Percentiles rank a stretch among this genome's conserved stretches.
phyloP scores from a whole-genome alignment of 2,329 filamentous ascomycete species.

The Penicillium sp. region DNA sequence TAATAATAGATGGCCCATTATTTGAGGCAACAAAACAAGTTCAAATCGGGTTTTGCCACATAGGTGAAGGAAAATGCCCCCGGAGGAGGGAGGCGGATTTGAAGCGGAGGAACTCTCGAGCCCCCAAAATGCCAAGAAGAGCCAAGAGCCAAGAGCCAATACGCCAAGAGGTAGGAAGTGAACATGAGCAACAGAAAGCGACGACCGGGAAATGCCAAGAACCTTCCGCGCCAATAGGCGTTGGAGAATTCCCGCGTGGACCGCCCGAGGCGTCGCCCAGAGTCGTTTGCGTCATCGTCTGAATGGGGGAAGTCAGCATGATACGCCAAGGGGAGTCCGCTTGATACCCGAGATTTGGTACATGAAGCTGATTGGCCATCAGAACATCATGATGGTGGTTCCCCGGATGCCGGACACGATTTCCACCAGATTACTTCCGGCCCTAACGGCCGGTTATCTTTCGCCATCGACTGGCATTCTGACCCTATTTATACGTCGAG shows the following conservation, averaged over 20 bases:
- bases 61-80: background rate
- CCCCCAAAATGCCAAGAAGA: constrained; percentile 16
- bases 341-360: constrained; percentile 8
- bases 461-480: constrained; percentile 11
- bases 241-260: constrained; percentile 5
- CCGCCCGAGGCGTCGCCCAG: constrained; percentile 15
- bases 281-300: constrained; percentile 19
- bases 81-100: constrained; percentile 14
- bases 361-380: constrained; percentile 8
- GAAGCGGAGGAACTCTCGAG: constrained; percentile 14
- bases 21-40: background rate
- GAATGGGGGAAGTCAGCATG: background rate
- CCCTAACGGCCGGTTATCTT: background rate
- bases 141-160: constrained; percentile 18
- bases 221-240: constrained; percentile 8
- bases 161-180: background rate
- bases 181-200: background rate
- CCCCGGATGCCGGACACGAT: constrained; percentile 10
- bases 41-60: background rate
- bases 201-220: constrained; percentile 1
- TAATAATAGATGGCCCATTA: background rate
- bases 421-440: constrained; percentile 5
- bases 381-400: background rate
- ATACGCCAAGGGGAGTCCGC: constrained; percentile 15
- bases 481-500: constrained; percentile 15